Conservation (phyloP, 202 grass and related monocot species). For the Brachypodium distachyon region DNA sequence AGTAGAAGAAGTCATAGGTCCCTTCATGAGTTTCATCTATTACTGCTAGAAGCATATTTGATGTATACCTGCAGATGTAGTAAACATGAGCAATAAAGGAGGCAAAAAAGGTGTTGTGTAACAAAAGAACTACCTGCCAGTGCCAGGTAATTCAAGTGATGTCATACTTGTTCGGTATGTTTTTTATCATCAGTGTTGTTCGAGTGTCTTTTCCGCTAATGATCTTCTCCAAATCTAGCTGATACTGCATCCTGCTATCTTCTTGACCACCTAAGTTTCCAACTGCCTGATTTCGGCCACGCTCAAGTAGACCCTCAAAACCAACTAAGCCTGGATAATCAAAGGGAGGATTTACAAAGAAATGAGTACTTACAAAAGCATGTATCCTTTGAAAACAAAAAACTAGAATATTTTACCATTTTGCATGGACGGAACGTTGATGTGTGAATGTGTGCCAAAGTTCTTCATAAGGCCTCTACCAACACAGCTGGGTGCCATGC, state of each 20-base stretch:
- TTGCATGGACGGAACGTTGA: conserved; percentile 12
- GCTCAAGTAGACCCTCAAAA: conserved; percentile 25
- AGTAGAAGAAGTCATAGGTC: conserved; percentile 93
- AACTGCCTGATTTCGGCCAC: not conserved
- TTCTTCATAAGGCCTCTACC: conserved; percentile 44
- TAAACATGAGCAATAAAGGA: not conserved
- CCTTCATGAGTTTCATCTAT: conserved; percentile 87
- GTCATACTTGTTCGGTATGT: conserved; percentile 90
- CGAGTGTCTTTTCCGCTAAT: conserved; percentile 67
- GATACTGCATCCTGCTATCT: conserved; percentile 93
- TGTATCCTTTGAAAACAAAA: conserved; percentile 13
- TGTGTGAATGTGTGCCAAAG: not conserved
- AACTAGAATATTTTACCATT: conserved; percentile 12
- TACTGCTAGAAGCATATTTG: conserved; percentile 91
- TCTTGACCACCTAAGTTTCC: conserved; percentile 30
- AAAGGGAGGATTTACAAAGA: conserved; percentile 3
- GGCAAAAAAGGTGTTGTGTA: conserved; percentile 12
- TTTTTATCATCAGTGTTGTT: conserved; percentile 98
- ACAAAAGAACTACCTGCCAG: not conserved
- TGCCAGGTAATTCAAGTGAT: not conserved
- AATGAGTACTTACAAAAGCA: not conserved
- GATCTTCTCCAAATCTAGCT: conserved; percentile 94
- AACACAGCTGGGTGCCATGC: conserved; percentile 32
- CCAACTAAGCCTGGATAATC: conserved; percentile 11
- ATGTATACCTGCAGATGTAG: conserved; percentile 63